Evolutionary conservation across 371 early-diverging fungal genomes (phyloP), one percentile per base, ranked within the genome.

Genomic region (Batkoa obscura): DNA sequence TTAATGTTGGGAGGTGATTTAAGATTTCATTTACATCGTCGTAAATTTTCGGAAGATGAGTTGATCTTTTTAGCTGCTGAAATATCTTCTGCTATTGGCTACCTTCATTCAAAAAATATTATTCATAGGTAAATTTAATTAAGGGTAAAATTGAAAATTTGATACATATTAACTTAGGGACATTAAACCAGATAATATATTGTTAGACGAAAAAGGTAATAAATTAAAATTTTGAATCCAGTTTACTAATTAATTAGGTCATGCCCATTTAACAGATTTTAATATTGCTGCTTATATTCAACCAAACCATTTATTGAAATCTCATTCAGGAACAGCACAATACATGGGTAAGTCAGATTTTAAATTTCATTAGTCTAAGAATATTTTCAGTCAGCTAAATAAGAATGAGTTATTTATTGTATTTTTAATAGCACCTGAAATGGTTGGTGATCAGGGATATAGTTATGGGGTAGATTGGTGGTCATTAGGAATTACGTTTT

Each of bases 1-100:
- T 70, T 87, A 49, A 86, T 87, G 86, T 76, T 81, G 57, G 88
- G 91, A 31, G 88, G 89, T 6, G 89, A 90, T 65, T 60, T 90
- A 53, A 72, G 85, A 31, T 87, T 79, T 64, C 87, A 90, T 63
- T 61, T 86, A 31, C 69, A 78, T 43, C 68, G 79, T 17, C 72
- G 78, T 48, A 60, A 66, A 9, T 80, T 87, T 62, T 72, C 72
- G 10, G 88, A 88, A 62, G 77, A 80, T 58, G 73, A 76, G 15
- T 71, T 86, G 36, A 69, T 75, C 43, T 85, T 86, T 60, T 83
- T 83, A 75, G 75, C 79, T 43, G 87, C 89, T 43, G 88, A 89
- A 67, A 59, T 84, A 9, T 66, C 83, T 10, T 74, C 71, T 39
- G 88, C 80, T 30, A 63, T 88, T 47, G 71, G 72, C 54, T 86